Evolutionary conservation across 2,329 filamentous ascomycete species (phyloP).

Genomic region (Emericellopsis atlantica): DNA sequence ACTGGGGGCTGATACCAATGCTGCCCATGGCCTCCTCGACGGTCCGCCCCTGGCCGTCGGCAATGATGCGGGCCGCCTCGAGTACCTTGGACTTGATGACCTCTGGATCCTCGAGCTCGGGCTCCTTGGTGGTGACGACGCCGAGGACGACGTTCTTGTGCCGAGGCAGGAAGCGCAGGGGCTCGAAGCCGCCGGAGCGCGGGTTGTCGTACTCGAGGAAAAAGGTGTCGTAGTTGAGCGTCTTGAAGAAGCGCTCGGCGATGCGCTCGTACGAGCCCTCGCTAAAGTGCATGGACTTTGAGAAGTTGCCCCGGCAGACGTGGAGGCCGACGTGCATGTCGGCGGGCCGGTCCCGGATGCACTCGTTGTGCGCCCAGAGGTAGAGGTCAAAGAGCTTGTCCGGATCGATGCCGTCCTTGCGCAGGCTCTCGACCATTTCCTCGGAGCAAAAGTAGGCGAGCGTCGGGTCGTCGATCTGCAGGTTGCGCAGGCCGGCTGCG

Average conservation of each 20-base stretch:
- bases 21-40: conserved; percentile 52
- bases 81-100: conserved; percentile 40
- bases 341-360: conserved; percentile 43
- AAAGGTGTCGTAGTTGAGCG: conserved; percentile 47
- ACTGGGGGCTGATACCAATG: conserved; percentile 57
- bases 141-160: conserved; percentile 51
- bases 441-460: conserved; percentile 56
- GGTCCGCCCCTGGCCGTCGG: conserved; percentile 47
- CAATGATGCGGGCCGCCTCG: conserved; percentile 52
- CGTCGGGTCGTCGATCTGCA: conserved; percentile 52
- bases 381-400: conserved; percentile 58
- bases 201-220: conserved; percentile 49
- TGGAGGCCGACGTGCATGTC: conserved; percentile 64
- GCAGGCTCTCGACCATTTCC: conserved; percentile 47
- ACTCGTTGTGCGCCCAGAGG: conserved; percentile 62
- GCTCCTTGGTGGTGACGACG: conserved; percentile 48
- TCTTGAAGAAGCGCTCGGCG: conserved; percentile 45
- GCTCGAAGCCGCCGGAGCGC: conserved; percentile 49
- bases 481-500: conserved; percentile 38
- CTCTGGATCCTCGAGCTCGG: conserved; percentile 40
- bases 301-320: conserved; percentile 44
- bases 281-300: conserved; percentile 49
- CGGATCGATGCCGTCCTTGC: conserved; percentile 44
- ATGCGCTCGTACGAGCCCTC: conserved; percentile 53
- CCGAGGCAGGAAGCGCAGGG: conserved; percentile 42